Evolutionary conservation across 1,284 basidiomycete species (phyloP), one percentile per base, ranked within the genome.

Genomic region (Lignosus rhinocerotis): DNA sequence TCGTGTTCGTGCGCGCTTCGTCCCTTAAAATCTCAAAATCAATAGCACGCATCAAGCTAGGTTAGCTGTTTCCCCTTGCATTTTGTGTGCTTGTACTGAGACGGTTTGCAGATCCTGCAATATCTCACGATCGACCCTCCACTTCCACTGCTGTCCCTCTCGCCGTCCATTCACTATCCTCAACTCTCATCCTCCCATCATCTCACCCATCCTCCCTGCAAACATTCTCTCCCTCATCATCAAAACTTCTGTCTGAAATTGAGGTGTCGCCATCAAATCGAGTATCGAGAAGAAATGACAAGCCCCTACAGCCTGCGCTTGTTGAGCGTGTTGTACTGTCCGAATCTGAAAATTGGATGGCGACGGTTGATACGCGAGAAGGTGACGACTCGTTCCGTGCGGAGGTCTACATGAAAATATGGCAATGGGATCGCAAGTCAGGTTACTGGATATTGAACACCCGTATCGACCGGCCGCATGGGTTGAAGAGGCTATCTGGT

Each of bases 121-220:
- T 76, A 43, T 74, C 78, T 41, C 69, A 76, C 55, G 72, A 73
- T 60, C 60, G 69, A 43, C 72, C 78, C 2, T 78, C 80, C 2
- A 70, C 77, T 16, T 76, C 78, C n/a, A 72, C 70, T 6, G 65
- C 76, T 17, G 70, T 80, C 21, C 90, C 90, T 6, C 79, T 96
- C 43, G 87, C 90, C 7, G 76, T 91, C 50, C 92, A 96, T 70
- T 74, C 80, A 5, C 74, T 76, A 10, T 85, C 92, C 8, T 85
- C 86, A n/a, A 86, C 90, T 1, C 75, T 97, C 54, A 84, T 98
- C 57, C 82, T 99, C 16, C 91, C 94, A 0, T 94, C 96, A 0
- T 96, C 96, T 0, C 95, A 99, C 70, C 92, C 95, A 0, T 96
- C 96, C 6, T 94, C 94, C 12, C 77, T 99, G 44, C 97, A 99